Evolutionary conservation across 192 early-diverging fungal genomes (phyloP).

Genomic region (Coemansia sp.): DNA sequence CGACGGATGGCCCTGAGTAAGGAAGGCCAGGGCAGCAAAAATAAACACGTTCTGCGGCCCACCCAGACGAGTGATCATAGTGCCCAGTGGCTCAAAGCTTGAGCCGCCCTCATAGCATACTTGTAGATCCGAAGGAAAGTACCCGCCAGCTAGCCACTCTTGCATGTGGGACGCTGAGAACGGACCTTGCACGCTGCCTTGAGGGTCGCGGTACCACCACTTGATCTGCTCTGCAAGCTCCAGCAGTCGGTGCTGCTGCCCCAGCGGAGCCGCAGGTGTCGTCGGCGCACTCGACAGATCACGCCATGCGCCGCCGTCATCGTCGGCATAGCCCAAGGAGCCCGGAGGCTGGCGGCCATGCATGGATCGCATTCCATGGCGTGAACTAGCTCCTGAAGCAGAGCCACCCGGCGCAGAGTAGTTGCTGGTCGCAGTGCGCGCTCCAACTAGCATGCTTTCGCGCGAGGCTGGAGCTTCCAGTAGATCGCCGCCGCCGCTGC

Average conservation of each 20-base stretch:
- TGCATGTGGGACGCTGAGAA: conserved; percentile 91
- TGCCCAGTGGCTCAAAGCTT: conserved; percentile 76
- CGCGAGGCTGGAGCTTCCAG: conserved; percentile 17
- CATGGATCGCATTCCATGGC: conserved; percentile 1
- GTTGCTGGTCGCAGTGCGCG: neutral
- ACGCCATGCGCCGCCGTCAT: conserved; percentile 23
- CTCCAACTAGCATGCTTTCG: neutral
- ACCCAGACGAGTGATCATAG: conserved; percentile 66
- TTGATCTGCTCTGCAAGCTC: conserved; percentile 45
- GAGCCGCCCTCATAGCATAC: conserved; percentile 79
- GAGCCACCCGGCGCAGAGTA: conserved; percentile 1
- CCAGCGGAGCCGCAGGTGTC: neutral
- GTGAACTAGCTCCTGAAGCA: neutral
- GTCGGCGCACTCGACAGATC: conserved; percentile 16
- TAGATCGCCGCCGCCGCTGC: conserved; percentile 22
- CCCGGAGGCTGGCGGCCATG: neutral
- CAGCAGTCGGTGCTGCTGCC: conserved; percentile 22
- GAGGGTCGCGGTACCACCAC: conserved; percentile 89
- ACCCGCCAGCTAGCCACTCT: conserved; percentile 88
- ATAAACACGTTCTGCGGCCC: conserved; percentile 74
- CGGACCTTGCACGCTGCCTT: conserved; percentile 85
- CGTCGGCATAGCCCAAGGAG: conserved; percentile 3
- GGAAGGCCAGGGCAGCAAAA: conserved; percentile 33
- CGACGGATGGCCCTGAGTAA: conserved; percentile 15
- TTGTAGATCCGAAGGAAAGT: conserved; percentile 78